Base-by-base conservation (phyloP, 805 yeast genomes). In the Metschnikowia noctiluminum region DNA sequence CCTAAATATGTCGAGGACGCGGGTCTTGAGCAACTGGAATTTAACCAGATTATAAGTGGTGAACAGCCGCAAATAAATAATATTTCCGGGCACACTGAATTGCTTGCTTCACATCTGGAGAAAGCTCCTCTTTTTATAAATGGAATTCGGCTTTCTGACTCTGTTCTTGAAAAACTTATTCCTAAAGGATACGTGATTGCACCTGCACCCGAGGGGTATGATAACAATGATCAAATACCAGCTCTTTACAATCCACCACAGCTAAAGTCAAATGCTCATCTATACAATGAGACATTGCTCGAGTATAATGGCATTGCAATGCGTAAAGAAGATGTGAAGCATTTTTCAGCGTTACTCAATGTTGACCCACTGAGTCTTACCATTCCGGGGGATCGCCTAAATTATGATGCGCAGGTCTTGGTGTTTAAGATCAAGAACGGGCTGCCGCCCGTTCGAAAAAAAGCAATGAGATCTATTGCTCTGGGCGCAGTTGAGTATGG, bases 391-490 rank as follows among this genome's bases (percentile, higher is more conserved):
- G 92, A 86, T 51, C 65, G 70, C 39, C 77, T 77, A 42, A 90
- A 85, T 55, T 65, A 81, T 8, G 75, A 76, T 43, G 80, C 87
- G 21, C 72, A 87, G 79, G 76, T 76, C 40, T 66, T 89, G 27
- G 66, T 92, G 15, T 65, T 90, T 26, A 80, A 78, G 53, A 75
- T 90, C 38, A 90, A 89, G 60, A 90, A 91, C 63, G 97, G 97
- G 2, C 68, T 82, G 15, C 87, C 87, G 7, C 64, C 73, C 0
- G 73, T 75, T 7, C 76, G 99, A 43, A 91, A 88, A 60, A 66
- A 69, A 13, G 84, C 96, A 0, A 63, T 89, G 65, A 73, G 91
- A 48, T 74, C 79, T 37, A 63, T 91, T 26, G 78, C 86, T 1
- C 89, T 82, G 41, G 76, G 77, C 51, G 84, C 94, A 0, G 66